Evolutionary conservation across 73 alveolate genomes (phyloP), one percentile per base, ranked within the genome.

Genomic region (Loxodes magnus): DNA sequence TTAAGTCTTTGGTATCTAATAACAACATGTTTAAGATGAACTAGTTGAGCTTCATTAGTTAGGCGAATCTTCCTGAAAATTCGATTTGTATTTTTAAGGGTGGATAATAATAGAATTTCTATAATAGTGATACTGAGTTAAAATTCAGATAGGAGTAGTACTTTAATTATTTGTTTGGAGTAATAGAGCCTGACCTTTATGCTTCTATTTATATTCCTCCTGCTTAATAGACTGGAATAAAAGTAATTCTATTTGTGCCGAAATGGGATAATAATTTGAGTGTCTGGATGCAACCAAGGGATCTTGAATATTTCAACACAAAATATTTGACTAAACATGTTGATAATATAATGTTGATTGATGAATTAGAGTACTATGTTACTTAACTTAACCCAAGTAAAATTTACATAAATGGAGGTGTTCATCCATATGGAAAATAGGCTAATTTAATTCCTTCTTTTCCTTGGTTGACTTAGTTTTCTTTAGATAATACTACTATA

Each of bases 331-430:
- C 7, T 67, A 80, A 5, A 65, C 58, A 35, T 66, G 82, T 14
- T 29, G 42, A 37, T 77, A 70, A 43, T 42, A n/a, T n/a, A n/a
- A n/a, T n/a, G n/a, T n/a, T n/a, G n/a, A n/a, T 55, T 26, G 75
- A 50, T 26, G 76, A 74, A 33, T 16, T 80, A 22, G 79, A 64
- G 22, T 41, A 30, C 3, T 82, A 58, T 36, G 48, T 75, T 9
- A 36, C 56, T 15, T 64, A 69, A 27, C 31, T 54, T 30, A 61
- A 61, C 20, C 96, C 93, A 19, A 58, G 53, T 23, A 65, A 52
- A 60, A 51, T 85, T 59, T 79, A 64, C 55, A 63, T 85, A 15
- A 75, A 74, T 42, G 35, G 48, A 41, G 96, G 96, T 22, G 54
- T 67, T 34, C 79, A 85, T 48, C 17, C 79, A 14, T 93, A 85